These are phyloP conservation scores for Dinochytrium kinnereticum DNA, from an alignment of 371 early-diverging fungal species.

Conservation along the genomic window DNA sequence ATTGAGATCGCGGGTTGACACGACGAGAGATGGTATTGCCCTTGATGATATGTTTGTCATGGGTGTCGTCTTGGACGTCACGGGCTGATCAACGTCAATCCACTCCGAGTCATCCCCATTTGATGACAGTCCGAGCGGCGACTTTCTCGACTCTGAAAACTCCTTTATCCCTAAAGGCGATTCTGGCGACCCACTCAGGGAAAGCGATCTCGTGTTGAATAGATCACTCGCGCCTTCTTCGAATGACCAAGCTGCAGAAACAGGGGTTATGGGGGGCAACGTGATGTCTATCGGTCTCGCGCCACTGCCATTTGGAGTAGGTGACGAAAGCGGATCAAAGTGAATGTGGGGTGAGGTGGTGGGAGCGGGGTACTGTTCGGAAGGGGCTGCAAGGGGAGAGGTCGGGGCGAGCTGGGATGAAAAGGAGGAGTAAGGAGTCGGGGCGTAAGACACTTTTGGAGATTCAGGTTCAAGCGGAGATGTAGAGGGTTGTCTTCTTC, in stretches of 20 bases:
- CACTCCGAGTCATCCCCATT: not conserved
- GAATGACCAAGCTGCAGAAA: not conserved
- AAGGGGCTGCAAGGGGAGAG: not conserved
- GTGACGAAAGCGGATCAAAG: no score
- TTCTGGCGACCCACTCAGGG: no score
- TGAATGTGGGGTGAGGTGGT: not conserved
- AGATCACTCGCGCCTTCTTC: conserved; percentile 3
- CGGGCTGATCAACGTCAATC: not conserved
- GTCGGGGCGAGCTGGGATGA: not conserved
- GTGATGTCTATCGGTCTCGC: not conserved
- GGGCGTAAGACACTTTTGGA: not conserved
- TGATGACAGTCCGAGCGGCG: no score
- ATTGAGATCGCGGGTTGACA: not conserved
- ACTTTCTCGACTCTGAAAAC: no score
- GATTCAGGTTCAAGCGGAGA: not conserved
- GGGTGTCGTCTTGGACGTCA: not conserved
- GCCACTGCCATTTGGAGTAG: not conserved
- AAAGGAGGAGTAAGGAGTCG: not conserved
- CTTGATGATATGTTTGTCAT: no score
- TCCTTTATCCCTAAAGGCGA: no score
- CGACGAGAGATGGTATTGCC: not conserved
- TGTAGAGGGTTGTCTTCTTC: not conserved
- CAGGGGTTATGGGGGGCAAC: conserved; percentile 8
- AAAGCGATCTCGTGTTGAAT: not conserved
- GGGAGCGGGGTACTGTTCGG: not conserved